phyloP scores from a whole-genome alignment of 163 green algal species.

The Trebouxiophyceae sp. region DNA sequence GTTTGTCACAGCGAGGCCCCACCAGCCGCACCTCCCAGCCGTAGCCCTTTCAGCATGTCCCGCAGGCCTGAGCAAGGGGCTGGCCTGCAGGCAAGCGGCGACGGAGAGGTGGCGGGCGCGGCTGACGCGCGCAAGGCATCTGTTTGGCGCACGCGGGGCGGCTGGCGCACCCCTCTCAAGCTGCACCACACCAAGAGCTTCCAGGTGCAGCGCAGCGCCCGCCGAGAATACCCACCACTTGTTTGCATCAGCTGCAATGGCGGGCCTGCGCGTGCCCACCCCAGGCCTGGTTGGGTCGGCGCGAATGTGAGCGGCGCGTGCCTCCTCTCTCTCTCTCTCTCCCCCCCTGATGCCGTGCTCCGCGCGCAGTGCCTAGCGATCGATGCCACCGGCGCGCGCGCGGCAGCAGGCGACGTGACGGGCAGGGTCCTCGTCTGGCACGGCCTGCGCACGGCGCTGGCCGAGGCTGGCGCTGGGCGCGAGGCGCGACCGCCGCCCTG shows the following conservation, averaged over 20 bases:
- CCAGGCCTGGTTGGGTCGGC: too few species aligned
- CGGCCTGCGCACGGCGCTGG: background rate
- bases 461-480: background rate
- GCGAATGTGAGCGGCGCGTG: too few species aligned
- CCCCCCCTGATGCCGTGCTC: background rate
- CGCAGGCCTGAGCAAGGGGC: background rate
- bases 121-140: background rate
- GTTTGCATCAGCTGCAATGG: background rate
- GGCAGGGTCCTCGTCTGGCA: constrained; percentile 2
- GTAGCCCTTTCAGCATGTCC: background rate
- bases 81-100: background rate
- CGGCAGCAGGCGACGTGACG: constrained; percentile 1
- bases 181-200: constrained; percentile 58
- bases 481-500: constrained; percentile 3
- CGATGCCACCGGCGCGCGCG: background rate
- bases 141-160: constrained; percentile 42
- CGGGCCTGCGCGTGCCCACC: too few species aligned
- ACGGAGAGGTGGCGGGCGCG: background rate
- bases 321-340: background rate
- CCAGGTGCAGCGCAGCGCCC: constrained; percentile 1
- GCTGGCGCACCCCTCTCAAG: constrained; percentile 33
- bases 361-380: constrained; percentile 7
- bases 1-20: too few species aligned
- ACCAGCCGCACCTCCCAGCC: background rate
- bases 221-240: background rate